Conservation (phyloP, 495 filamentous ascomycete genomes). For the Daldinia grandis region DNA sequence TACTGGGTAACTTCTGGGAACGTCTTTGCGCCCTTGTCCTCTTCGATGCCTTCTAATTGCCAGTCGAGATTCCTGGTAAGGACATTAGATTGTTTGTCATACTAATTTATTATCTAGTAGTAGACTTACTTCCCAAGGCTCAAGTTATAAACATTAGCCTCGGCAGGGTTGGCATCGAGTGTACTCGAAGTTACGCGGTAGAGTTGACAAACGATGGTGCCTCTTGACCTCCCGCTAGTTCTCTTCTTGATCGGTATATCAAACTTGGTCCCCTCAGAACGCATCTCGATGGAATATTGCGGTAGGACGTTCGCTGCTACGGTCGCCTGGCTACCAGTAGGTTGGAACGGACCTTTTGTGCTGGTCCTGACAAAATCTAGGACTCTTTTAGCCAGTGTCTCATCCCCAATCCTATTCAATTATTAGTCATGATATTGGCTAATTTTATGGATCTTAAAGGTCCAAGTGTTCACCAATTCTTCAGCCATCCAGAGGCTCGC, state of each 20-base stretch:
- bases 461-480: constrained; percentile 46
- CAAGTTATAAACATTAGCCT: constrained; percentile 46
- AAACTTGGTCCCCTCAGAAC: constrained; percentile 25
- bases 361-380: constrained; percentile 39
- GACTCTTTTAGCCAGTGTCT: constrained; percentile 30
- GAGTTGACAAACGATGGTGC: neutral
- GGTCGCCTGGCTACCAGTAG: constrained; percentile 38
- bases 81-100: constrained; percentile 25
- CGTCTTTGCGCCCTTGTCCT: constrained; percentile 42
- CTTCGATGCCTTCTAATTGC: constrained; percentile 49
- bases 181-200: constrained; percentile 12
- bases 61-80: constrained; percentile 49
- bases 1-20: constrained; percentile 23
- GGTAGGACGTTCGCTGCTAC: constrained; percentile 30
- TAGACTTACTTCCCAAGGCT: constrained; percentile 54
- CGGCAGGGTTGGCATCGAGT: constrained; percentile 29
- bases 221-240: neutral
- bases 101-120: neutral
- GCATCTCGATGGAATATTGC: constrained; percentile 34
- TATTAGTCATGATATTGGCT: constrained; percentile 18
- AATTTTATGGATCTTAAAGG: neutral
- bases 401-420: constrained; percentile 32
- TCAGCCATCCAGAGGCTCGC: constrained; percentile 46
- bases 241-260: constrained; percentile 21
- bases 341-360: constrained; percentile 29